Conservation (phyloP, 1,139 yeast genomes). For the Blastobotrys persicus region DNA sequence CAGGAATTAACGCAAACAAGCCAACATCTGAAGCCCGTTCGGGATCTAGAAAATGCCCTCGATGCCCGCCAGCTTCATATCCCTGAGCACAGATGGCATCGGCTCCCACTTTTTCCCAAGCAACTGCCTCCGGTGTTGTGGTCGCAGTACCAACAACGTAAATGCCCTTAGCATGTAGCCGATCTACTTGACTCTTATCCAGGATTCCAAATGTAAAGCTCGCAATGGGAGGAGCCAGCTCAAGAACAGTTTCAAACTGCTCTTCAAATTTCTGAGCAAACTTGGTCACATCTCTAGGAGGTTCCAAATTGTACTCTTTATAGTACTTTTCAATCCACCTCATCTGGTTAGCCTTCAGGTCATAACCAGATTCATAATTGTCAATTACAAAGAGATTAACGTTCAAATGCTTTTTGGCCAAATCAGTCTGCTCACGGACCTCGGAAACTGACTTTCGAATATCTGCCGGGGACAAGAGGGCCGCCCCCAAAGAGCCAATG, state of each 20-base stretch:
- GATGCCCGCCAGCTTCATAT: slow-evolving; percentile 54
- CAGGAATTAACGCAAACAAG: slow-evolving; percentile 33
- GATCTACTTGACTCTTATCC: slow-evolving; percentile 32
- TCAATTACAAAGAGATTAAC: slow-evolving; percentile 40
- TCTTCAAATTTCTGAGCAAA: slow-evolving; percentile 24
- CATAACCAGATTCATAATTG: slow-evolving; percentile 17
- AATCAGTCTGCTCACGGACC: slow-evolving; percentile 18
- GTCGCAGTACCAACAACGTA: slow-evolving; percentile 46
- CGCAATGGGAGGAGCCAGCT: slow-evolving; percentile 37
- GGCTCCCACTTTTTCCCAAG: slow-evolving; percentile 35
- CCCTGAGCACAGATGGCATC: slow-evolving; percentile 51
- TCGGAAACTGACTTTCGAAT: slow-evolving; percentile 20
- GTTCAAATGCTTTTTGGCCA: slow-evolving; percentile 33
- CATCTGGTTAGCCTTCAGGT: slow-evolving; percentile 13
- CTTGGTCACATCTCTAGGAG: slow-evolving; percentile 15
- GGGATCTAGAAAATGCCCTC: slow-evolving; percentile 34
- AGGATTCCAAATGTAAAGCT: slow-evolving; percentile 49
- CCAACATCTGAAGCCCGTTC: slow-evolving; percentile 28
- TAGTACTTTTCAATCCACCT: slow-evolving; percentile 20
- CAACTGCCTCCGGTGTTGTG: slow-evolving; percentile 42
- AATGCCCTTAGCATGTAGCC: slow-evolving; percentile 35
- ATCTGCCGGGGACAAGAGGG: slow-evolving; percentile 35
- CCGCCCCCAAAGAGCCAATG: slow-evolving; percentile 48
- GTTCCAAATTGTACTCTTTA: slow-evolving; percentile 16
- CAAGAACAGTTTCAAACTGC: slow-evolving; percentile 23